These are phyloP conservation scores for Fusarium begoniae DNA, from an alignment of 2,329 filamentous ascomycete genomes.

Conservation along the genomic window DNA sequence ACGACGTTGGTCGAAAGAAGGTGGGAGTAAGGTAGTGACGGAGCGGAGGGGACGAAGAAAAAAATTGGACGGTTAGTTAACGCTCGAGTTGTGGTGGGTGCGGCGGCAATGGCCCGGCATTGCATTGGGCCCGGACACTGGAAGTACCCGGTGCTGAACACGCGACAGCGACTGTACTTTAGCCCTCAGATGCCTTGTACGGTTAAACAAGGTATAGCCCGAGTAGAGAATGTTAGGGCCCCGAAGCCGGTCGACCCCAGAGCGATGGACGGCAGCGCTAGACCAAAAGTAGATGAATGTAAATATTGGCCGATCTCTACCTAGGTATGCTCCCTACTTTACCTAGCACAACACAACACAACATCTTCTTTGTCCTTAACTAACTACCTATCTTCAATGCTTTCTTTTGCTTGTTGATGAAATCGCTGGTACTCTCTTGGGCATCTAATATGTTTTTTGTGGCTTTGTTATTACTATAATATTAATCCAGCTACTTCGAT, in stretches of 20 bases:
- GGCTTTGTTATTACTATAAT: background rate
- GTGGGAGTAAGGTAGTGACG: conserved; percentile 31
- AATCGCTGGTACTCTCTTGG: background rate
- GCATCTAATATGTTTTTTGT: background rate
- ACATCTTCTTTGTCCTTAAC: background rate
- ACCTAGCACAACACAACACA: conserved; percentile 9
- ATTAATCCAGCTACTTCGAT: background rate
- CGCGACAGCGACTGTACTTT: conserved; percentile 32
- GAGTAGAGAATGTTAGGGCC: conserved; percentile 26
- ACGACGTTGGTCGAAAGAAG: conserved; percentile 36
- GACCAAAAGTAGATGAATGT: conserved; percentile 44
- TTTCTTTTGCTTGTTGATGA: background rate
- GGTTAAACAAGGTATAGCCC: conserved; percentile 16
- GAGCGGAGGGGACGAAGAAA: conserved; percentile 38
- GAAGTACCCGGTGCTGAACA: conserved; percentile 18
- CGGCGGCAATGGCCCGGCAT: conserved; percentile 44
- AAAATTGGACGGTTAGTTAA: conserved; percentile 44
- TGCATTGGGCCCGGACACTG: conserved; percentile 22
- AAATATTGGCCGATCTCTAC: conserved; percentile 37
- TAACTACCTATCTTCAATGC: background rate
- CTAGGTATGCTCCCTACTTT: conserved; percentile 1
- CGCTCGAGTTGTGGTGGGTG: conserved; percentile 19
- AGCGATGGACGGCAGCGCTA: conserved; percentile 33
- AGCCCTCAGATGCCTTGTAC: background rate
- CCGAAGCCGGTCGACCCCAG: conserved; percentile 27